Percentiles rank a stretch among this genome's conserved stretches.
Evolutionary conservation across 139 green algal species (phyloP).

Genomic region (Pleodorina starrii): DNA sequence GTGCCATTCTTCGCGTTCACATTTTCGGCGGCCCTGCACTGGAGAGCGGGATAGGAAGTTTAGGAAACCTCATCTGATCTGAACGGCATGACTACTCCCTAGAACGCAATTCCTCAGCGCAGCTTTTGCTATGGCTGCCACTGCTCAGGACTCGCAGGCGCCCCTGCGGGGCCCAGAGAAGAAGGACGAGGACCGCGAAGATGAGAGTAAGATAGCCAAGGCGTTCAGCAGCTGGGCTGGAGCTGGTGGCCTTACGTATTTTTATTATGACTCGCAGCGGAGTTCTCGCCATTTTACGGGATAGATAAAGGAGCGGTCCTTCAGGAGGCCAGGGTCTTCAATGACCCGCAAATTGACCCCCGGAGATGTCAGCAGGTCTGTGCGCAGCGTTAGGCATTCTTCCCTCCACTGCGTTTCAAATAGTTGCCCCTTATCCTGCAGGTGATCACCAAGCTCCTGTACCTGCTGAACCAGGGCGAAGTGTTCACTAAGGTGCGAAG

Average conservation of each 20-base stretch:
- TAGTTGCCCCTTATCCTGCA: conserved; percentile 61
- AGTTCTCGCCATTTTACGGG: conserved; percentile 99
- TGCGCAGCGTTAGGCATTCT: background rate
- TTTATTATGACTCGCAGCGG: conserved; percentile 74
- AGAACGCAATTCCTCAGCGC: background rate
- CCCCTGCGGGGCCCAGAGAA: conserved; percentile 86
- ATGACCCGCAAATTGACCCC: conserved; percentile 95
- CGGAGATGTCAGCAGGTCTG: conserved; percentile 92
- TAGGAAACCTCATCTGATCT: conserved; percentile 2
- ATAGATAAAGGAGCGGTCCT: conserved; percentile 99
- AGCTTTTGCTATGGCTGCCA: conserved; percentile 76
- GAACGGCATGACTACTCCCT: conserved; percentile 18
- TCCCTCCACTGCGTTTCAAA: background rate
- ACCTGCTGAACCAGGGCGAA: conserved; percentile 97
- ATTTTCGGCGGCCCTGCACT: no score
- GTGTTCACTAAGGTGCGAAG: conserved; percentile 96
- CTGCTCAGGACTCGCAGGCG: conserved; percentile 80
- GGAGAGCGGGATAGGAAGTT: no score
- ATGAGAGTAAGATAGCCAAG: conserved; percentile 82
- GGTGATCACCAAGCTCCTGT: conserved; percentile 99
- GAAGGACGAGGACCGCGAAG: conserved; percentile 94
- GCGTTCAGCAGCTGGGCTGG: no score
- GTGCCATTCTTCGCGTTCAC: no score
- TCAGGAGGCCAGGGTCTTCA: conserved; percentile 97
- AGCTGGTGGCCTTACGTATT: background rate